phyloP scores from a whole-genome alignment of 495 filamentous ascomycete species.

The Aspergillus haitiensis region DNA sequence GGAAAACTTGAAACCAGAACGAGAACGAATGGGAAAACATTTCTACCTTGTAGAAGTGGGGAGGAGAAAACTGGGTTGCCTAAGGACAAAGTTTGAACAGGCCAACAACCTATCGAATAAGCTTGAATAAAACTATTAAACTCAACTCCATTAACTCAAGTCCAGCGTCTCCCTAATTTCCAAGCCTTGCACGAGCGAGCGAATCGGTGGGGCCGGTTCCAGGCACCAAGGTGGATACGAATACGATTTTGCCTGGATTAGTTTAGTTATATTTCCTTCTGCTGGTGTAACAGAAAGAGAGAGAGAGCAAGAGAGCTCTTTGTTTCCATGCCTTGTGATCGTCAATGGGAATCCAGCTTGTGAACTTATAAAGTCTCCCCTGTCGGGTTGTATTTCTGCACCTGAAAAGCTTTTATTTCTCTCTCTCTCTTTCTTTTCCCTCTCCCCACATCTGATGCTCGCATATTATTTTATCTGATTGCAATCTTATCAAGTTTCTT shows the following conservation, averaged over 20 bases:
- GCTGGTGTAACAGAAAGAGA: neutral
- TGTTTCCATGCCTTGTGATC: constrained; percentile 1
- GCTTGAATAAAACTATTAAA: too few species aligned
- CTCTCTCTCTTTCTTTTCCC: neutral
- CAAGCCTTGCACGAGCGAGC: neutral
- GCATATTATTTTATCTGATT: too few species aligned
- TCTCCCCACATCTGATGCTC: neutral
- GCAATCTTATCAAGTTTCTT: too few species aligned
- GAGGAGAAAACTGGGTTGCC: too few species aligned
- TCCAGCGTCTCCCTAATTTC: too few species aligned
- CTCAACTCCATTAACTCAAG: too few species aligned
- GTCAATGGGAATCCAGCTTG: neutral
- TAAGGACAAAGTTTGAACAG: too few species aligned
- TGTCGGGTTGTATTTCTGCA: too few species aligned
- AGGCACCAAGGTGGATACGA: constrained; percentile 7
- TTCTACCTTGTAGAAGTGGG: too few species aligned
- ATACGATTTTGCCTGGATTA: constrained; percentile 8
- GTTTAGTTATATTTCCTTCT: neutral
- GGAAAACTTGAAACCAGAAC: too few species aligned
- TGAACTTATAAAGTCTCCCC: neutral
- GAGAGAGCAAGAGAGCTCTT: neutral
- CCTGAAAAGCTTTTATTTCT: neutral
- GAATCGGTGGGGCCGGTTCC: neutral
- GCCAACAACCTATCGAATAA: too few species aligned
- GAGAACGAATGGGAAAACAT: too few species aligned